Evolutionary conservation across 2,329 filamentous ascomycete genomes (phyloP).

Genomic region (Talaromyces sp.): DNA sequence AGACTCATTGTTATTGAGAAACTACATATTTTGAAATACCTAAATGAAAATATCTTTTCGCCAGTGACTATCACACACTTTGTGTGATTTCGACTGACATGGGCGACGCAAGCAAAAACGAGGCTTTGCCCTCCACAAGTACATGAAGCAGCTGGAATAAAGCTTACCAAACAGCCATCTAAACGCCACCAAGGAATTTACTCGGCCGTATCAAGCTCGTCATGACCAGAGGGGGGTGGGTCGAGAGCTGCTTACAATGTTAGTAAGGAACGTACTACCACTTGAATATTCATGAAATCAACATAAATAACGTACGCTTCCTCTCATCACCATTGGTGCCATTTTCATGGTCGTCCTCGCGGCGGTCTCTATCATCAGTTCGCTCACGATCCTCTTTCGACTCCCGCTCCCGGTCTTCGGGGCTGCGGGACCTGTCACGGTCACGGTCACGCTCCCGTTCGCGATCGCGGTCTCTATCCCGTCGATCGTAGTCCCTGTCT

Average conservation of each 20-base stretch:
- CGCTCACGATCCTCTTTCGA: constrained; percentile 32
- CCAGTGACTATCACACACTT: background rate
- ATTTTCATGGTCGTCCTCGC: constrained; percentile 66
- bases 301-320: constrained; percentile 59
- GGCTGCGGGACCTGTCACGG: constrained; percentile 37
- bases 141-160: constrained; percentile 6
- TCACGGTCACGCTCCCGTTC: constrained; percentile 57
- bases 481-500: constrained; percentile 67
- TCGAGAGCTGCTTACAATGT: constrained; percentile 49
- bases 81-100: background rate
- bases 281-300: background rate
- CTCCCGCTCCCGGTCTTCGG: constrained; percentile 45
- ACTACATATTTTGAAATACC: background rate
- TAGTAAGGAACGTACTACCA: constrained; percentile 6
- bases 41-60: background rate
- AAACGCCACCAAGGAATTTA: constrained; percentile 31
- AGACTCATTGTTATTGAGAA: background rate
- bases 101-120: background rate
- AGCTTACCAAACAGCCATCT: constrained; percentile 8
- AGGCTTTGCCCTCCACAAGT: background rate
- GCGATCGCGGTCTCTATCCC: constrained; percentile 49
- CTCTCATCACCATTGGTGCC: constrained; percentile 80
- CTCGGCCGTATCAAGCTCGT: constrained; percentile 95
- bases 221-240: constrained; percentile 75
- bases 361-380: constrained; percentile 64